phyloP scores from a whole-genome alignment of 176 grass and related monocot genomes.

The Poa annua region DNA sequence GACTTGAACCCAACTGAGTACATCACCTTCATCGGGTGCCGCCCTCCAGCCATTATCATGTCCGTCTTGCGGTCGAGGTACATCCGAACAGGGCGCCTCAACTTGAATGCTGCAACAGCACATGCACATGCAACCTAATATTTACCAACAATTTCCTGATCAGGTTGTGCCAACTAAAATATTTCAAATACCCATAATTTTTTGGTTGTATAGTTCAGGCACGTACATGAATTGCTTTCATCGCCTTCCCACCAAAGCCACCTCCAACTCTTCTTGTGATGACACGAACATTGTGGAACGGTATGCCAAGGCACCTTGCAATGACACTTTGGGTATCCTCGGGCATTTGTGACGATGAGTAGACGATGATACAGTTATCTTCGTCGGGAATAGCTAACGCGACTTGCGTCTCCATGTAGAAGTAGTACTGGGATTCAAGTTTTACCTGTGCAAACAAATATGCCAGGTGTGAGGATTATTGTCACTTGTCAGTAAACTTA shows the following conservation, averaged over 20 bases:
- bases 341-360: slow-evolving; percentile 56
- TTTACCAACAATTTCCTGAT: neutral
- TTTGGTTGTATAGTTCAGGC: neutral
- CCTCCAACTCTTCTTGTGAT: slow-evolving; percentile 86
- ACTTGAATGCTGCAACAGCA: slow-evolving; percentile 67
- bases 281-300: slow-evolving; percentile 73
- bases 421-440: slow-evolving; percentile 81
- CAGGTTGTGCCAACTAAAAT: neutral
- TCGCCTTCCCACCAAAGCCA: slow-evolving; percentile 76
- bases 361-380: slow-evolving; percentile 74
- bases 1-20: slow-evolving; percentile 85
- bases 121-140: slow-evolving; percentile 59
- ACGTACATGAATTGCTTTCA: slow-evolving; percentile 49
- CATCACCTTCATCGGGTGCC: slow-evolving; percentile 71
- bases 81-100: slow-evolving; percentile 66
- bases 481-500: neutral
- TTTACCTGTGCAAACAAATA: slow-evolving; percentile 56
- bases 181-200: neutral
- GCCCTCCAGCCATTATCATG: slow-evolving; percentile 72
- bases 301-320: slow-evolving; percentile 69
- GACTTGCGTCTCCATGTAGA: slow-evolving; percentile 80
- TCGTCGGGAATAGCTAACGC: slow-evolving; percentile 77
- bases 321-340: slow-evolving; percentile 53
- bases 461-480: neutral
- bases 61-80: slow-evolving; percentile 76